Evolutionary conservation across 768 basidiomycete species (phyloP).

Genomic region (Gloeopeniophorella convolvens): DNA sequence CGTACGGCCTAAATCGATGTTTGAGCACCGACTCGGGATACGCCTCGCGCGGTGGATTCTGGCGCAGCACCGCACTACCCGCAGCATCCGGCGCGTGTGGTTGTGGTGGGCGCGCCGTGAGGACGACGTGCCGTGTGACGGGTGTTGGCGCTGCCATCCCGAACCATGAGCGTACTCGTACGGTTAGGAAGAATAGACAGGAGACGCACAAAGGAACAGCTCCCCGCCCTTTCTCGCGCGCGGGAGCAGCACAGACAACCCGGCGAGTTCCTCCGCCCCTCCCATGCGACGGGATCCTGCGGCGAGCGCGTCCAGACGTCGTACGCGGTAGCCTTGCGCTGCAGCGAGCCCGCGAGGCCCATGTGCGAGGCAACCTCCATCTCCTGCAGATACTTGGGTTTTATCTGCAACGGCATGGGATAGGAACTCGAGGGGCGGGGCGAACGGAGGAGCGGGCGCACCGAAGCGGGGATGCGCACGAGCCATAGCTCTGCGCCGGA

Average conservation of each 20-base stretch:
- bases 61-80: not conserved
- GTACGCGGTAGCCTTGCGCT: constrained; percentile 10
- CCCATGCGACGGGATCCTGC: not conserved
- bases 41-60: constrained; percentile 14
- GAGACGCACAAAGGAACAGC: constrained; percentile 15
- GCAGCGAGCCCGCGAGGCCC: constrained; percentile 12
- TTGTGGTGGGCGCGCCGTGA: constrained; percentile 9
- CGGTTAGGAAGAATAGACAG: no score
- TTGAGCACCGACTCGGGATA: constrained; percentile 17
- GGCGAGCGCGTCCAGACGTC: constrained; percentile 13
- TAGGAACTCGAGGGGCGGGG: no score
- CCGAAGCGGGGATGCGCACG: constrained; percentile 11
- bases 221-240: constrained; percentile 15
- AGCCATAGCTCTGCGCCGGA: constrained; percentile 21
- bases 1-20: constrained; percentile 18
- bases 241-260: constrained; percentile 17
- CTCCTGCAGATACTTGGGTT: constrained; percentile 4
- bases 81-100: not conserved
- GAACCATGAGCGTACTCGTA: not conserved
- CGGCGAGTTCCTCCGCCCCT: constrained; percentile 16
- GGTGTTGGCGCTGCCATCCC: constrained; percentile 10
- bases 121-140: constrained; percentile 14
- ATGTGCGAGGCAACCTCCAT: not conserved
- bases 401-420: constrained; percentile 5
- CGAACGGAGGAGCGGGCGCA: not conserved